Conservation (phyloP, 495 filamentous ascomycete species). For the Hyaloscypha hepaticicola region DNA sequence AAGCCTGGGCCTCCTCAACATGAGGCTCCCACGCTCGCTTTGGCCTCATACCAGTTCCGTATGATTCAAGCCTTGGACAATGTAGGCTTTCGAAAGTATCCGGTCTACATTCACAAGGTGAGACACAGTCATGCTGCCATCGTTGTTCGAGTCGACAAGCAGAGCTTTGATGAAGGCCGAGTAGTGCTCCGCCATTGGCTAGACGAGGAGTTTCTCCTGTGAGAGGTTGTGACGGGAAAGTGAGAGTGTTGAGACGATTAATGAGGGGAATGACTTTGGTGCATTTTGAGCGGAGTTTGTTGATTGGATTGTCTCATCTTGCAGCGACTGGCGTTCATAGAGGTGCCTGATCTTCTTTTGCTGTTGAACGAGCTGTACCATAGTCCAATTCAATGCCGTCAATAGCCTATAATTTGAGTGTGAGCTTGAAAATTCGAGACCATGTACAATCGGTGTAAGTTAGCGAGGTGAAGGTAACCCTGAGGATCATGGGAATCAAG, state of each 20-base stretch:
- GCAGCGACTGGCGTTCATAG: constrained; percentile 9
- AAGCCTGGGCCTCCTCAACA: constrained; percentile 27
- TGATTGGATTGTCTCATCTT: background rate
- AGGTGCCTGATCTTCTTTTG: background rate
- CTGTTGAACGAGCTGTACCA: background rate
- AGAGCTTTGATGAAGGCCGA: constrained; percentile 69
- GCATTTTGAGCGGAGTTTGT: constrained; percentile 4
- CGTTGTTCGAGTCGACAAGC: constrained; percentile 66
- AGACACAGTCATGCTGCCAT: constrained; percentile 88
- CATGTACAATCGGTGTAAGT: too few relatives aligned
- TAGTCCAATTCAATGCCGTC: background rate
- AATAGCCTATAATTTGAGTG: background rate
- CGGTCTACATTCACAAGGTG: constrained; percentile 80
- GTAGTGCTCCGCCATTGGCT: constrained; percentile 82
- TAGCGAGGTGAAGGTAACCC: too few relatives aligned
- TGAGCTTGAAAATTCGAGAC: background rate
- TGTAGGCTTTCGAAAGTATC: constrained; percentile 77
- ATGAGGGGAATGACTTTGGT: constrained; percentile 12
- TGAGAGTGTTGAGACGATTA: background rate
- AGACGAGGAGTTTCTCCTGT: constrained; percentile 69
- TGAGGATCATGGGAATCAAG: too few relatives aligned
- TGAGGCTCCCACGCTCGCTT: constrained; percentile 66
- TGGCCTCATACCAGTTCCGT: constrained; percentile 75
- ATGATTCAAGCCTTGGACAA: constrained; percentile 78
- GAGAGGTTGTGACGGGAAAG: constrained; percentile 22